phyloP scores from a whole-genome alignment of 306 rosid species.

The Cicer bijugum region DNA sequence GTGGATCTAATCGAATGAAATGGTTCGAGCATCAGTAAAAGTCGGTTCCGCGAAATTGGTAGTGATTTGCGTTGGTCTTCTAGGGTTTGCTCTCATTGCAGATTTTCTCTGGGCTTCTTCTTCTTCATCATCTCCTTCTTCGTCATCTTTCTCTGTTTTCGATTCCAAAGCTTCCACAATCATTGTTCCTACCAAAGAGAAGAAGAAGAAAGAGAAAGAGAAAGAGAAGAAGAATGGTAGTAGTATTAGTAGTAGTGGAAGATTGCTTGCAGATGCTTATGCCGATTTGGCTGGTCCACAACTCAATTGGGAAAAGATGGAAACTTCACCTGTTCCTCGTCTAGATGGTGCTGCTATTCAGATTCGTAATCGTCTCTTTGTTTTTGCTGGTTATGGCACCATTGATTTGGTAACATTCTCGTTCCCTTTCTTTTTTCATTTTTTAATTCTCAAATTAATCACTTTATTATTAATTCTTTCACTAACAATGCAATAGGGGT shows the following conservation, averaged over 20 bases:
- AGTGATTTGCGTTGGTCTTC: slow-evolving; percentile 60
- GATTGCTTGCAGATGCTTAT: slow-evolving; percentile 70
- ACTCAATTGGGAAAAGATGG: slow-evolving; percentile 75
- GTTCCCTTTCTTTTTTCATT: background rate
- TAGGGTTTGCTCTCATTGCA: slow-evolving; percentile 74
- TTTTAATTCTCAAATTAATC: no score
- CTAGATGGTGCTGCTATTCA: slow-evolving; percentile 95
- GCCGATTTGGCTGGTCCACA: slow-evolving; percentile 84
- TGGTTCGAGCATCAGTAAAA: slow-evolving; percentile 77
- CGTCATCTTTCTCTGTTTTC: slow-evolving; percentile 51
- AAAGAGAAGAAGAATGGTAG: background rate
- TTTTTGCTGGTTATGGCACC: slow-evolving; percentile 90
- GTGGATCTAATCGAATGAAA: slow-evolving; percentile 35
- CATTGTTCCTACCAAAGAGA: slow-evolving; percentile 39
- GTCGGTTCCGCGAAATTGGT: slow-evolving; percentile 62
- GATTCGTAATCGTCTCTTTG: slow-evolving; percentile 72
- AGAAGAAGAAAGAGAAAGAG: background rate
- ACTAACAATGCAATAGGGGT: background rate
- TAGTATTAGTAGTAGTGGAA: slow-evolving; percentile 35
- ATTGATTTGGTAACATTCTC: slow-evolving; percentile 50
- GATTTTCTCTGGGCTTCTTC: slow-evolving; percentile 82
- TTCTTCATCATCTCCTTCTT: slow-evolving; percentile 38
- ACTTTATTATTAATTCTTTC: background rate
- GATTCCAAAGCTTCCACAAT: slow-evolving; percentile 40
- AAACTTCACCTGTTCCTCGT: slow-evolving; percentile 83